Evolutionary conservation across 106 monocot genomes (phyloP), one percentile per base, ranked within the genome.

Genomic region (Acorus gramineus): DNA sequence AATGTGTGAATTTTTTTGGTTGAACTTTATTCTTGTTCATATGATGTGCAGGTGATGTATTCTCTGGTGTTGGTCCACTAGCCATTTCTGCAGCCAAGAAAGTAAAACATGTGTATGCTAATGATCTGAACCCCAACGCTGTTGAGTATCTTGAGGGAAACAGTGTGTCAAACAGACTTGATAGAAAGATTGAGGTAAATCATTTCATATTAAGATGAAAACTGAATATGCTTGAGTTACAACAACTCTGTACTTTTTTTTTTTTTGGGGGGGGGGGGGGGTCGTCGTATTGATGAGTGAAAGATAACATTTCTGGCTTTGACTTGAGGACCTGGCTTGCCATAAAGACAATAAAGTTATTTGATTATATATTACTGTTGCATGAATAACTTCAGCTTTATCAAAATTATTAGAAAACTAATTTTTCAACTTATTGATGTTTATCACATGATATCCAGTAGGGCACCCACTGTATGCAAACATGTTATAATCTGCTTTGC

Each of bases 141-240:
- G 91, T 98, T 45, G 98, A 98, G 43, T 98, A 92, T 74, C 74
- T 98, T 59, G 83, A 85, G 63, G 81, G 85, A 77, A 98, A 98
- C 63, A 62, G 92, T 49, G 78, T 92, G 68, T 85, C 83, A 65
- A 98, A 88, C 77, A 98, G 74, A 71, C 79, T 98, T 47, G 92
- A 92, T 13, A 88, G 79, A 62, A 98, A 98, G 80, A 81, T 88
- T 63, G 66, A 90, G 87, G 94, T 94, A 77, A 55, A 45, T 60
- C 7, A 11, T 2, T 57, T 60, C n/a, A 49, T 48, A 62, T 62
- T 47, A 46, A 47, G 46, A 57, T 57, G 28, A 28, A 28, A 28
- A 28, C 28, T 28, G 28, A 28, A 28, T 28, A 28, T 28, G 28
- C 28, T 28, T 28, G 28, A 28, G 28, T 28, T 28, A 28, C 28